Evolutionary conservation across 306 rosid species (phyloP).

Genomic region (Cercis canadensis): DNA sequence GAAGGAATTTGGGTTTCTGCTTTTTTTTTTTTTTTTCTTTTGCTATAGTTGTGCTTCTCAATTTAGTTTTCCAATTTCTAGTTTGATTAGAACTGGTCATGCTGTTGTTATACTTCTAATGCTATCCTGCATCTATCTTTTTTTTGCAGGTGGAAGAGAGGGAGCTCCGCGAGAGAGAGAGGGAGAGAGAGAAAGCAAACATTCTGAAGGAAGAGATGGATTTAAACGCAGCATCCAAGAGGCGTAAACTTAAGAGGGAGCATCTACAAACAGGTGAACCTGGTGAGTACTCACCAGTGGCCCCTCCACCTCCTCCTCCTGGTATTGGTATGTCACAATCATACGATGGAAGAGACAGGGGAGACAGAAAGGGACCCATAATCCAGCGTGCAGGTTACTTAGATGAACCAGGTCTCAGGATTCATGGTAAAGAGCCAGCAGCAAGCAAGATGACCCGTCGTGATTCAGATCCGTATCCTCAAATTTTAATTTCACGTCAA

Average conservation of each 20-base stretch:
- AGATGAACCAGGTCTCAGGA: constrained; percentile 80
- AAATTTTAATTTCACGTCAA: neutral
- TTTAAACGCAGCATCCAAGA: constrained; percentile 75
- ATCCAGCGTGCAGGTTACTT: constrained; percentile 70
- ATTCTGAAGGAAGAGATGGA: constrained; percentile 85
- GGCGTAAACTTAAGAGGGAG: constrained; percentile 93
- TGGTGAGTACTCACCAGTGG: constrained; percentile 93
- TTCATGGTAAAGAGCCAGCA: constrained; percentile 80
- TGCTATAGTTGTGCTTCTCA: neutral
- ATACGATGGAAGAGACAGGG: constrained; percentile 91
- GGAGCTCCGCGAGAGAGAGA: constrained; percentile 43
- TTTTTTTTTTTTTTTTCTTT: too few species aligned
- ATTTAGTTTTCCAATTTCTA: too few species aligned
- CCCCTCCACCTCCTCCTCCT: constrained; percentile 68
- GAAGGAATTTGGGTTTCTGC: too few species aligned
- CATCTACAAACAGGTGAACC: constrained; percentile 75
- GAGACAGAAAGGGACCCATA: constrained; percentile 82
- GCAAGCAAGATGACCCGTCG: constrained; percentile 81
- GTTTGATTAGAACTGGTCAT: too few species aligned
- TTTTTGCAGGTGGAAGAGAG: constrained; percentile 64
- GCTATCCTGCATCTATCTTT: too few species aligned
- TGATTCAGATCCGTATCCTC: constrained; percentile 95
- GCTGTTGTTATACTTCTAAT: too few species aligned
- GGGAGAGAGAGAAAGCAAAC: constrained; percentile 83
- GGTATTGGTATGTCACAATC: constrained; percentile 65